Conservation (phyloP, 495 filamentous ascomycete species). For the Lophiostoma macrostomum region DNA sequence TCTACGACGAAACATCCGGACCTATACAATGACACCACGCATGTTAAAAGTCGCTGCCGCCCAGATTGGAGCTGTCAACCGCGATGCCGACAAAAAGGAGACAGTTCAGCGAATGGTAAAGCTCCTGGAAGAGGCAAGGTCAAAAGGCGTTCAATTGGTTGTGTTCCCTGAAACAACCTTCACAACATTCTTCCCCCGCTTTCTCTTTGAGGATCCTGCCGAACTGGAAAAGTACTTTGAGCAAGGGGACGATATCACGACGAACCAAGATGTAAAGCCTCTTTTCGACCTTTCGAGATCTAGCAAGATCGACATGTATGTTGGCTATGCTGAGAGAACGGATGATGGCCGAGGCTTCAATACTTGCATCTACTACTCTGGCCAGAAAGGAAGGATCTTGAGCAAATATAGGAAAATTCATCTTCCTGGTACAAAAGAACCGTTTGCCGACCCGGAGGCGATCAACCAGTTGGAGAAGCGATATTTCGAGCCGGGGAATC, state of each 20-base stretch:
- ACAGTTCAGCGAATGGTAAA: conserved; percentile 44
- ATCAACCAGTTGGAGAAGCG: conserved; percentile 51
- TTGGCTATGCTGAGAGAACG: conserved; percentile 46
- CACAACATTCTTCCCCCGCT: conserved; percentile 51
- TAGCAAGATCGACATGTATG: conserved; percentile 44
- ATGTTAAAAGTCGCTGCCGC: conserved; percentile 1
- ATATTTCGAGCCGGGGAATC: conserved; percentile 48
- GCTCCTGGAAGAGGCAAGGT: conserved; percentile 42
- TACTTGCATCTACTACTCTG: conserved; percentile 46
- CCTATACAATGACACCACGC: conserved; percentile 1
- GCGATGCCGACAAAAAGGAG: conserved; percentile 25
- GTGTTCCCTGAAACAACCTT: conserved; percentile 49
- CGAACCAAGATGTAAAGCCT: conserved; percentile 40
- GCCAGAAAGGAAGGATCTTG: conserved; percentile 39
- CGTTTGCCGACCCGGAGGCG: conserved; percentile 45
- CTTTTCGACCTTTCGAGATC: conserved; percentile 45
- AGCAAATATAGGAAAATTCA: conserved; percentile 51
- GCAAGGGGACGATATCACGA: conserved; percentile 39
- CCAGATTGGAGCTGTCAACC: conserved; percentile 8
- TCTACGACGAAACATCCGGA: too few species aligned
- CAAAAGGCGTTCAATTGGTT: conserved; percentile 42
- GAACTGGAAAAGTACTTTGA: conserved; percentile 47
- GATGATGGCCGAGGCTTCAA: conserved; percentile 43
- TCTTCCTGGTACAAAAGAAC: conserved; percentile 47
- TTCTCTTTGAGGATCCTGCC: conserved; percentile 38